These are phyloP conservation scores for Kodamaea restingae DNA, from an alignment of 805 yeast species.

Conservation along the genomic window DNA sequence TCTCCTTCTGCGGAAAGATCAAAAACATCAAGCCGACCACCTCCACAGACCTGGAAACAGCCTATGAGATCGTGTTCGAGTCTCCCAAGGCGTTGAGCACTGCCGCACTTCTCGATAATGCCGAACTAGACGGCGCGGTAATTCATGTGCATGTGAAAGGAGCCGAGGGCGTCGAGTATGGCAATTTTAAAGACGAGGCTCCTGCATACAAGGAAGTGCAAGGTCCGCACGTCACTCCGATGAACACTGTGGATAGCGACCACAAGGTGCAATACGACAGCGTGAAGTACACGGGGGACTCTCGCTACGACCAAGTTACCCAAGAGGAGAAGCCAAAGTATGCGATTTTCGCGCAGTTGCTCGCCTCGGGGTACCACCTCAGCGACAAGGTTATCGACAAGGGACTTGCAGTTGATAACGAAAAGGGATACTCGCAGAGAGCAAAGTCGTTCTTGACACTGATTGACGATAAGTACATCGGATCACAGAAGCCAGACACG, in stretches of 20 bases:
- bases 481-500: constrained; percentile 51
- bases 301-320: constrained; percentile 45
- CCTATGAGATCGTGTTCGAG: constrained; percentile 51
- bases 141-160: constrained; percentile 43
- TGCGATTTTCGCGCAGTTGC: constrained; percentile 70
- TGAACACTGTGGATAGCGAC: constrained; percentile 9
- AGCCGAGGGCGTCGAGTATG: constrained; percentile 9
- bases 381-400: constrained; percentile 57
- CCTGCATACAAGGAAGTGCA: constrained; percentile 15
- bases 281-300: constrained; percentile 25
- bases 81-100: constrained; percentile 62
- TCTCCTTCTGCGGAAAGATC: constrained; percentile 66
- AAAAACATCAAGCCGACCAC: constrained; percentile 28
- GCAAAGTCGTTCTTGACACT: constrained; percentile 53
- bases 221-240: constrained; percentile 9
- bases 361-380: constrained; percentile 68
- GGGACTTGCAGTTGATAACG: constrained; percentile 60
- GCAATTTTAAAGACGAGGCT: constrained; percentile 14
- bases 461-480: constrained; percentile 57
- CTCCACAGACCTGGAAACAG: constrained; percentile 25
- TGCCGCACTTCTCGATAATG: constrained; percentile 67
- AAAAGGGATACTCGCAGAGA: constrained; percentile 55
- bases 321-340: constrained; percentile 79
- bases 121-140: constrained; percentile 59
- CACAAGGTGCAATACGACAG: constrained; percentile 18